A percentile compares a stretch with the other conserved stretches of the same genome.
Conservation (phyloP, 805 yeast genomes). For the Saturnispora quitensis region DNA sequence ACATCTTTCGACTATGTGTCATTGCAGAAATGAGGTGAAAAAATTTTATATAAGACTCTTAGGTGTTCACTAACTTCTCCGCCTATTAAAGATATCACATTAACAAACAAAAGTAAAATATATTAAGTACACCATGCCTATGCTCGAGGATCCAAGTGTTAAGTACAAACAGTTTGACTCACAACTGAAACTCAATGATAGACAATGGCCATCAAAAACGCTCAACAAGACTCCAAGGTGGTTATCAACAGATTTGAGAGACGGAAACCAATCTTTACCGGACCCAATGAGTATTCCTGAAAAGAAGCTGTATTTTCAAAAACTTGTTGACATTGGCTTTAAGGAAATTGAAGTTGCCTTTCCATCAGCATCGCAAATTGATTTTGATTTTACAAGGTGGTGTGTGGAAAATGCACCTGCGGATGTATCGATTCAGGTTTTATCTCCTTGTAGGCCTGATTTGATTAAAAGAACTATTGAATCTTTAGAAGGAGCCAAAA, state of each 20-base stretch:
- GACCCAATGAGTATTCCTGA: slow-evolving; percentile 83
- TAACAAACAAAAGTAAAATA: neutral
- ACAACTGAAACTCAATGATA: slow-evolving; percentile 41
- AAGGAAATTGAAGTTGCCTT: slow-evolving; percentile 80
- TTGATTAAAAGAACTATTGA: slow-evolving; percentile 65
- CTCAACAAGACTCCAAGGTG: slow-evolving; percentile 65
- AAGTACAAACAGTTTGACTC: slow-evolving; percentile 55
- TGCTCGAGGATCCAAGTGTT: slow-evolving; percentile 50
- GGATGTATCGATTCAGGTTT: slow-evolving; percentile 69
- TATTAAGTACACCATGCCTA: slow-evolving; percentile 14
- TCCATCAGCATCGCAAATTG: slow-evolving; percentile 73
- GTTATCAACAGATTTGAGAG: slow-evolving; percentile 77
- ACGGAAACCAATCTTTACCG: slow-evolving; percentile 78
- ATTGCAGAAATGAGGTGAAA: neutral
- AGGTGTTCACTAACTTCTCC: neutral
- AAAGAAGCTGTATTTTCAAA: slow-evolving; percentile 59
- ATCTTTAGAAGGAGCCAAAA: slow-evolving; percentile 62
- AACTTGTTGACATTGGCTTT: slow-evolving; percentile 64
- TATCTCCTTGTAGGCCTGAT: slow-evolving; percentile 69
- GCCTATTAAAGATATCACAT: neutral
- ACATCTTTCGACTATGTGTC: neutral
- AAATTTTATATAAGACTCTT: neutral
- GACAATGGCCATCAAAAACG: slow-evolving; percentile 62
- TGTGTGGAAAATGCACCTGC: slow-evolving; percentile 68
- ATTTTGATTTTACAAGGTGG: slow-evolving; percentile 70